Evolutionary conservation across 495 filamentous ascomycete species (phyloP), one percentile per base, ranked within the genome.

Genomic region (Xylaria venustula): DNA sequence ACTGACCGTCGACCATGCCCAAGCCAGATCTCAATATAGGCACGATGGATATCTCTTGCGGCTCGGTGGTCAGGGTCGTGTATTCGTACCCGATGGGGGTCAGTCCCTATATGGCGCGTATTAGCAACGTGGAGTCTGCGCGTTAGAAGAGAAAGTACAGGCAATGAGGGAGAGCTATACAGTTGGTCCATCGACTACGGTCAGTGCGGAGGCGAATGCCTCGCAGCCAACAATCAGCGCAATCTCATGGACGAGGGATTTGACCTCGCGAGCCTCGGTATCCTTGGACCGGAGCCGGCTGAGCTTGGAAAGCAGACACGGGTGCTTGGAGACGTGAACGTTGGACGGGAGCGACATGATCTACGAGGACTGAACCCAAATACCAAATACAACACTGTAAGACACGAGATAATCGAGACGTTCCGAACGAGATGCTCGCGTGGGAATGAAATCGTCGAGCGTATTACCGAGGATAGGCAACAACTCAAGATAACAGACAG

Each of bases 21-120:
- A 97, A 73, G 9, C 93, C 93, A 4, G 91, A 96, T 12, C 93
- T 85, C 25, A 98, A 84, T 72, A 98, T 94, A 12, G 93, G 93
- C 0, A 98, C 87, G n/a, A 98, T 78, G 14, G 87, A 90, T 58
- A 98, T 81, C 53, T 84, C 81, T 1, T 75, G 66, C 0, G 92
- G 90, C 3, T 75, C 64, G 52, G 89, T 79, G 11, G 70, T 67
- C 19, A 74, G 82, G 1, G 85, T 87, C 3, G 83, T 79, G 72
- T 89, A 97, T 32, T 83, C 71, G 63, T 85, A 87, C 47, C 85
- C 86, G 30, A 98, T 83, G 4, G 91, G 90, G 0, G 91, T 93
- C 64, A 78, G 69, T 66, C 84, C 91, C 88, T 93, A 64, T n/a
- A 32, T 55, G 12, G 7, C 28, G 19, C 23, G 17, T 54, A 12